Conservation (phyloP, 257 asterid species). For the Fraxinus americana region DNA sequence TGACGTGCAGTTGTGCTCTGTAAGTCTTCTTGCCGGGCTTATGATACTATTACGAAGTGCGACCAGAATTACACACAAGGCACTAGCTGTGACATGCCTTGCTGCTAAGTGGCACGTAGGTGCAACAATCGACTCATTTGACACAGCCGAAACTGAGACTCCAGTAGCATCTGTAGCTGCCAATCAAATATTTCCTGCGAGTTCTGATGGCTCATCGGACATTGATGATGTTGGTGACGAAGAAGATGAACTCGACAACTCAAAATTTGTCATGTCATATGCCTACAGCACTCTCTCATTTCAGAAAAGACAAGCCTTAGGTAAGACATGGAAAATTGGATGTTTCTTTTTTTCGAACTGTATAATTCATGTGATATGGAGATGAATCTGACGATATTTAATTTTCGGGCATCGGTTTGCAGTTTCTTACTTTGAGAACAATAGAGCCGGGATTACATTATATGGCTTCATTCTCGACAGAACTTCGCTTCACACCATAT, state of each 20-base stretch:
- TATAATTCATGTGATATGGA: neutral
- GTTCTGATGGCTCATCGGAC: conserved; percentile 49
- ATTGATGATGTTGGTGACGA: conserved; percentile 84
- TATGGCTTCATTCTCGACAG: conserved; percentile 92
- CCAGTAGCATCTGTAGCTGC: conserved; percentile 30
- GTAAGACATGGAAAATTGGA: conserved; percentile 30
- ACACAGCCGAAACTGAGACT: conserved; percentile 54
- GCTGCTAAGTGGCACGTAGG: conserved; percentile 97
- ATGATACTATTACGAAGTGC: conserved; percentile 79
- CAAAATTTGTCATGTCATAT: conserved; percentile 60
- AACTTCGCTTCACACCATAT: conserved; percentile 71
- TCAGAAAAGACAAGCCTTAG: conserved; percentile 92
- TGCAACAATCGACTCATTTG: conserved; percentile 80
- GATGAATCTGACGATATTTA: neutral
- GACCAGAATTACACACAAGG: conserved; percentile 89
- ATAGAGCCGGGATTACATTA: conserved; percentile 88
- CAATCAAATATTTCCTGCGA: conserved; percentile 31
- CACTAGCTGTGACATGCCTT: conserved; percentile 82
- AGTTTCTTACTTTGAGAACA: conserved; percentile 91
- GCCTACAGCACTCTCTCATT: conserved; percentile 76
- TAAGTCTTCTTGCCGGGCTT: conserved; percentile 85
- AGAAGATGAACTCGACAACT: conserved; percentile 85
- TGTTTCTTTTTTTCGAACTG: neutral
- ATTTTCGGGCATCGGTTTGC: neutral
- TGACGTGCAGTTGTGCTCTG: conserved; percentile 69